phyloP scores from a whole-genome alignment of 345 rosid species.

The Brassica rapa region DNA sequence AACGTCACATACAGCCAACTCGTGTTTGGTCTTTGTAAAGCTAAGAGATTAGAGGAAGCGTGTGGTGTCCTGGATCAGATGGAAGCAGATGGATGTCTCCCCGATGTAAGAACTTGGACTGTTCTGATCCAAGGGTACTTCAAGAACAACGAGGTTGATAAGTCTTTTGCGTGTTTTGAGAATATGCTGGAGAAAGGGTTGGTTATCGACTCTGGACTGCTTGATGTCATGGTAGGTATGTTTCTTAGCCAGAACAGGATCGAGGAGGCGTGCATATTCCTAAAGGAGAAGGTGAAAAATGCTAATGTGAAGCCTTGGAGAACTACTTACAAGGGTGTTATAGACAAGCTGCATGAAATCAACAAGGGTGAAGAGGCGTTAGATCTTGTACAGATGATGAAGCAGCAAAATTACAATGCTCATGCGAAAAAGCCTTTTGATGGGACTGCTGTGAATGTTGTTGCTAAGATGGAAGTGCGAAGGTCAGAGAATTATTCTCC shows the following conservation, averaged over 20 bases:
- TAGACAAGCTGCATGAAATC: constrained; percentile 62
- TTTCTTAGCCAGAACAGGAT: constrained; percentile 58
- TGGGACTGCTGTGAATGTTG: constrained; percentile 64
- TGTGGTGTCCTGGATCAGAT: constrained; percentile 58
- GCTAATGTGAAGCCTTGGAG: constrained; percentile 70
- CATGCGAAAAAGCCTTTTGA: constrained; percentile 56
- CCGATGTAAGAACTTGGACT: constrained; percentile 89
- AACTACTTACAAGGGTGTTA: constrained; percentile 68
- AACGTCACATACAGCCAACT: constrained; percentile 84
- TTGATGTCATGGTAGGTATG: constrained; percentile 63
- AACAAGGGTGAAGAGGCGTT: constrained; percentile 75
- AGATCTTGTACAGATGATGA: constrained; percentile 70
- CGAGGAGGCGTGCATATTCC: constrained; percentile 65
- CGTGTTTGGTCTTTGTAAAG: constrained; percentile 84
- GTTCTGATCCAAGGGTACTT: constrained; percentile 83
- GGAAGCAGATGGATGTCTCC: constrained; percentile 62
- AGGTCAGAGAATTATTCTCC: constrained; percentile 63
- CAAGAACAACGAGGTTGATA: constrained; percentile 57
- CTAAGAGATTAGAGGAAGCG: constrained; percentile 73
- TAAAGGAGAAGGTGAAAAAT: constrained; percentile 56
- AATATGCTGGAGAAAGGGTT: constrained; percentile 59
- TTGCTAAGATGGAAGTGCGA: constrained; percentile 60
- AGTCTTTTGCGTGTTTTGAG: constrained; percentile 59
- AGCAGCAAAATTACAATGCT: constrained; percentile 59
- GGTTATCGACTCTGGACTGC: constrained; percentile 61